Evolutionary conservation across 2,329 filamentous ascomycete genomes (phyloP), one percentile per base, ranked within the genome.

Genomic region (Scytalidium lignicola): DNA sequence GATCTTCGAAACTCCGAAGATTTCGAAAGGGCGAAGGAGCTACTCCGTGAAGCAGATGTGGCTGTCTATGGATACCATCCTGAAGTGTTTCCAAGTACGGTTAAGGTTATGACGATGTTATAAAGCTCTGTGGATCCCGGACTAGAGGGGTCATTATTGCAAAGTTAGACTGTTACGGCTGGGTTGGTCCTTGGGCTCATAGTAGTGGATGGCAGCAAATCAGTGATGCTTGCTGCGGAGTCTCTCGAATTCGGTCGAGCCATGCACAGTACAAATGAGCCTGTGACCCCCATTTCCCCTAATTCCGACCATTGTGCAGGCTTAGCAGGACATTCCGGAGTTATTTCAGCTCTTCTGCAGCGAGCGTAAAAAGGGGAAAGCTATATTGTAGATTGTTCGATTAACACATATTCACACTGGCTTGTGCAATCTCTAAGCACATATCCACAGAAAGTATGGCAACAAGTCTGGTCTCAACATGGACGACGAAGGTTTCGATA

Each of bases 31-130:
- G 61, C 78, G 0, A 58, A 65, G 2, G 61, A 67, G 5, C 67
- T 79, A 2, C 55, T 79, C n/a, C 58, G 58, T 6, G 71, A 74
- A 2, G 74, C 70, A 1, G 77, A 81, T 53, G 70, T 79, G 29
- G 72, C 79, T 49, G 59, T 80, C 19, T 74, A 80, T 54, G 76
- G 77, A 29, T 80, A 73, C 65, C 68, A 75, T 4, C 66, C 68
- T 12, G 67, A 67, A 12, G 65, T 67, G n/a, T 80, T 42, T 61
- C 63, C 20, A 62, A 64, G 21, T 64, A 63, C 23, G 71, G 71
- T 1, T 62, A 72, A 8, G 67, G 71, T 1, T 61, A 70, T 2
- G 56, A 70, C 8, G 65, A 66, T 21, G 53, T 74, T 20, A 60
- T 70, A 6, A 64, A 59, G 44, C 62, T 71, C 57, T 74, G 63